phyloP scores from a whole-genome alignment of 345 rosid genomes.

The Euphorbia lathyris region DNA sequence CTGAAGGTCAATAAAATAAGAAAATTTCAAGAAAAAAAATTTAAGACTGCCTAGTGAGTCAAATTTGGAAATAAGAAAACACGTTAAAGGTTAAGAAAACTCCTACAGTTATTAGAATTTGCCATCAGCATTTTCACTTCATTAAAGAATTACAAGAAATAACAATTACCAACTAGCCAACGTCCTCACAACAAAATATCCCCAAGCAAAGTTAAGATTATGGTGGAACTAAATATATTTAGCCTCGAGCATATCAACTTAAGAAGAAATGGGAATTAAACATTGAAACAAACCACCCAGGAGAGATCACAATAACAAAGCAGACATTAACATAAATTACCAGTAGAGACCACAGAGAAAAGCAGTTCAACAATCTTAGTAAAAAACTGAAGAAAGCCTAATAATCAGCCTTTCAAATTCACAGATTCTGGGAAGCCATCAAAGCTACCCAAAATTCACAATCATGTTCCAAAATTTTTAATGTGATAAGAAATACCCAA shows the following conservation, averaged over 20 bases:
- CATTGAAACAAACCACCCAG: not conserved
- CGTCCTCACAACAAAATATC: not conserved
- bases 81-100: not conserved
- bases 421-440: not conserved
- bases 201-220: not conserved
- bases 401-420: not conserved
- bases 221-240: not conserved
- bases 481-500: no score
- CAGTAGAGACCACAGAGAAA: not conserved
- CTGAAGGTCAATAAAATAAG: slow-evolving; percentile 32
- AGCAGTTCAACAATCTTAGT: not conserved
- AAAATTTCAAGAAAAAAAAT: not conserved
- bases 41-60: not conserved
- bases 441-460: not conserved
- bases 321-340: not conserved
- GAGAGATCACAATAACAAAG: not conserved
- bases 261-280: not conserved
- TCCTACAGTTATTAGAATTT: not conserved
- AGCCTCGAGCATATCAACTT: not conserved
- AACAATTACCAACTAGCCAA: not conserved
- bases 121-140: not conserved
- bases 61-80: not conserved
- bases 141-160: not conserved
- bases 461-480: not conserved
- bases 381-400: not conserved